Conservation (phyloP, 441 rosid species). For the Mallotus repandus region DNA sequence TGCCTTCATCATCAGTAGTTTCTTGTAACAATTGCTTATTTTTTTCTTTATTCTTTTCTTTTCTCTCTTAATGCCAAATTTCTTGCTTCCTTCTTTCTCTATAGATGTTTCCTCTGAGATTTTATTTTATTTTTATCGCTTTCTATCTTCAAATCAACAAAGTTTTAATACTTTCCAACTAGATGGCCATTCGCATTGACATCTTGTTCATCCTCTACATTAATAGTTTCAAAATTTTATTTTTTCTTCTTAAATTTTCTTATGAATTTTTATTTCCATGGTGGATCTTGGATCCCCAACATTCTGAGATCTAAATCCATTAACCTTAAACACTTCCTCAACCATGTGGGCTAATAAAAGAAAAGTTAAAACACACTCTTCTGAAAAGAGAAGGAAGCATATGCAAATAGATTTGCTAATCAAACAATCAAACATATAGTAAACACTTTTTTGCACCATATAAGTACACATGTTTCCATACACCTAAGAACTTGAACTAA, state of each 20-base stretch:
- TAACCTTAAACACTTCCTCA: background rate
- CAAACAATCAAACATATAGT: background rate
- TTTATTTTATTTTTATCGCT: constrained; percentile 13
- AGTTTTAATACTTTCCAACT: background rate
- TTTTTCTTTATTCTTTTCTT: constrained; percentile 16
- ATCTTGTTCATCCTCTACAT: constrained; percentile 14
- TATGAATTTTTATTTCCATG: background rate
- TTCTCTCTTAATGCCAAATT: background rate
- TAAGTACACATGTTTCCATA: too few species aligned
- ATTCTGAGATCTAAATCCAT: constrained; percentile 1
- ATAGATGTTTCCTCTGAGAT: background rate
- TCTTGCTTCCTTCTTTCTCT: background rate
- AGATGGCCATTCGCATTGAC: background rate
- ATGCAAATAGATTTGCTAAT: background rate
- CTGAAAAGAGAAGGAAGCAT: background rate
- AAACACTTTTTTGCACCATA: too few species aligned
- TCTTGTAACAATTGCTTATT: background rate
- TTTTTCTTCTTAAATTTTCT: background rate
- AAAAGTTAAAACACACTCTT: background rate
- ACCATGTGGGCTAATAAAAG: constrained; percentile 1
- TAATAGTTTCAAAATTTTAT: background rate
- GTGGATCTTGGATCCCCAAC: background rate
- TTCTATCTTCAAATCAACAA: background rate
- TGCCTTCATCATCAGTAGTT: constrained; percentile 4
- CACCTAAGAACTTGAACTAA: too few species aligned